Percentiles rank a stretch among this genome's conserved stretches.
Evolutionary conservation across 164 flowering plant genomes (phyloP).

Genomic region (Berberis thunbergii): DNA sequence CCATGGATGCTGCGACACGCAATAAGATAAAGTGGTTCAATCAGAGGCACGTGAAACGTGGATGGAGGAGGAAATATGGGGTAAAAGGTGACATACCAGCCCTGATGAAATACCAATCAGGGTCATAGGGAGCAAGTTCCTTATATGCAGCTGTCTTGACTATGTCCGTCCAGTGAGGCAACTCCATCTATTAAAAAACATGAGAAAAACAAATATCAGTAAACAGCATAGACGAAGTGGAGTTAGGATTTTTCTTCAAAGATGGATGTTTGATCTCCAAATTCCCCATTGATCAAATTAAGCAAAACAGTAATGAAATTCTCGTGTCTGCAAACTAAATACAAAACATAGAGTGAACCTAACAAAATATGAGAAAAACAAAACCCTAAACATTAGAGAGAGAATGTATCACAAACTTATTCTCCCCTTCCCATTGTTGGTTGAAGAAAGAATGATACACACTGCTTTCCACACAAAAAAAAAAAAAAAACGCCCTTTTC

Average conservation of each 20-base stretch:
- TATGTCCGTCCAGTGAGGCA: slow-evolving; percentile 82
- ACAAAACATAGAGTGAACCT: too few species aligned
- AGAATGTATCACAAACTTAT: too few species aligned
- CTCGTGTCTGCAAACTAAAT: too few species aligned
- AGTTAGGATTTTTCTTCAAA: neutral
- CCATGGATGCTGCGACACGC: slow-evolving; percentile 53
- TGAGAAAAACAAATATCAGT: neutral
- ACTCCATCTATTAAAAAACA: slow-evolving; percentile 48
- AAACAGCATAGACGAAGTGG: neutral
- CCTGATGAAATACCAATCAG: slow-evolving; percentile 84
- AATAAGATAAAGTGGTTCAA: neutral
- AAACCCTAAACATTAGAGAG: too few species aligned
- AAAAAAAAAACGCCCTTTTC: too few species aligned
- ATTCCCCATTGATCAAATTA: neutral
- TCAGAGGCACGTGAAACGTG: too few species aligned
- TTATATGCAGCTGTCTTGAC: slow-evolving; percentile 74
- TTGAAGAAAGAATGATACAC: too few species aligned
- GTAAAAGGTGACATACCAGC: slow-evolving; percentile 39
- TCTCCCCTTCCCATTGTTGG: too few species aligned
- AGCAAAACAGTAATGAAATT: too few species aligned
- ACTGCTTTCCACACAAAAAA: too few species aligned
- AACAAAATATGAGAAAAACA: too few species aligned
- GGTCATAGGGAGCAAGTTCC: slow-evolving; percentile 91
- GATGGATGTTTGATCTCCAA: neutral
- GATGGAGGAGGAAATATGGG: too few species aligned